phyloP scores from a whole-genome alignment of 2,329 filamentous ascomycete genomes.

The Aspergillus texensis region DNA sequence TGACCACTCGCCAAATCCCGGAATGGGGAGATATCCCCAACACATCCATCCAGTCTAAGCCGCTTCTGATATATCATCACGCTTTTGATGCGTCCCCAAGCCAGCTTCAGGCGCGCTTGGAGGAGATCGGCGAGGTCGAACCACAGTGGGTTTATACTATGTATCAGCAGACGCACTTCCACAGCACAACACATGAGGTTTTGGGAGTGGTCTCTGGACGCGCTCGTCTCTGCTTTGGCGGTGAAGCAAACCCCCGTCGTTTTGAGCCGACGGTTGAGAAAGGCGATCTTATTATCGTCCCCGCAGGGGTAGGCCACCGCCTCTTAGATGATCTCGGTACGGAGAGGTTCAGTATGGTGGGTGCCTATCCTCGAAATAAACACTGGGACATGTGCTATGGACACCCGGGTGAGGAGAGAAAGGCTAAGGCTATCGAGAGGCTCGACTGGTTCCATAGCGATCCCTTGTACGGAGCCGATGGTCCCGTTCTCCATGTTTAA shows the following conservation, averaged over 20 bases:
- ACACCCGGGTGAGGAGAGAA: constrained; percentile 56
- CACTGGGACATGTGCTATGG: constrained; percentile 76
- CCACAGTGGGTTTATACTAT: constrained; percentile 72
- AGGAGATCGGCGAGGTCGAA: constrained; percentile 54
- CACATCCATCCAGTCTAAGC: constrained; percentile 64
- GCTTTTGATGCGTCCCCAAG: constrained; percentile 56
- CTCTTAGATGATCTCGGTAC: constrained; percentile 57
- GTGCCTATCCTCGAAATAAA: constrained; percentile 61
- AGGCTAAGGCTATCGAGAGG: constrained; percentile 51
- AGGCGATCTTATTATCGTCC: constrained; percentile 67
- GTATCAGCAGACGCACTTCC: constrained; percentile 68
- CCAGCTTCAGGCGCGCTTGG: constrained; percentile 60
- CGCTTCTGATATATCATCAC: constrained; percentile 67
- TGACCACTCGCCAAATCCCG: constrained; percentile 64
- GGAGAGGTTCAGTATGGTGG: constrained; percentile 66
- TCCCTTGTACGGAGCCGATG: constrained; percentile 61
- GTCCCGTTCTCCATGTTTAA: constrained; percentile 52
- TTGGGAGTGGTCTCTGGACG: constrained; percentile 61
- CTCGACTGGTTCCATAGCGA: constrained; percentile 63
- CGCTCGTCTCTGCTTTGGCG: constrained; percentile 67
- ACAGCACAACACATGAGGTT: constrained; percentile 68
- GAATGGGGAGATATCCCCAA: constrained; percentile 62
- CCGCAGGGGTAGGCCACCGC: constrained; percentile 67
- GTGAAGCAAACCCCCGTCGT: constrained; percentile 60
- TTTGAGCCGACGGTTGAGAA: constrained; percentile 59